Conservation (phyloP, 1,139 yeast species). For the Saccharomycopsis hybrid region DNA sequence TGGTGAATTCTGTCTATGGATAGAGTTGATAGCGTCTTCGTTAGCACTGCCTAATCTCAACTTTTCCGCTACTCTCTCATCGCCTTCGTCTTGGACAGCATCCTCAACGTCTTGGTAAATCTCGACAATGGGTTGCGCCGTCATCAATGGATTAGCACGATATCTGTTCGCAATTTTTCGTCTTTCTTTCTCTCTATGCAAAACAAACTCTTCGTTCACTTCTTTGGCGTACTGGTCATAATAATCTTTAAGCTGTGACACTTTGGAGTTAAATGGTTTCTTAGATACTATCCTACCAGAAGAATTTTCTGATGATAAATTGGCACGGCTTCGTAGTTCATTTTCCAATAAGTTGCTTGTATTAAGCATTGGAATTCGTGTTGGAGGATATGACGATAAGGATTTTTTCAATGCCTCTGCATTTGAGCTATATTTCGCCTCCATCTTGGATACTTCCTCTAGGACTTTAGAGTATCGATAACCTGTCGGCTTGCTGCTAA, state of each 20-base stretch:
- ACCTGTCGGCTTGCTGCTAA: background rate
- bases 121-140: conserved; percentile 84
- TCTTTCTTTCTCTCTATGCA: conserved; percentile 78
- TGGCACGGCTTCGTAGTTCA: conserved; percentile 15
- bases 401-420: background rate
- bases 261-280: conserved; percentile 32
- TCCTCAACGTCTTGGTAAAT: conserved; percentile 85
- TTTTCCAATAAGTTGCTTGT: conserved; percentile 18
- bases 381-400: background rate
- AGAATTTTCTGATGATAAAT: background rate
- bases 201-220: conserved; percentile 76
- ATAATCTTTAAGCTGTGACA: conserved; percentile 57
- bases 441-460: conserved; percentile 20
- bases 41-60: too few relatives aligned
- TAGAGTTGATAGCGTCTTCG: too few relatives aligned
- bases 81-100: conserved; percentile 49
- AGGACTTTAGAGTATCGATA: conserved; percentile 16
- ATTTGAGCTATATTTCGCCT: conserved; percentile 9
- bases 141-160: conserved; percentile 68
- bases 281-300: background rate
- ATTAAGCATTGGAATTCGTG: conserved; percentile 8
- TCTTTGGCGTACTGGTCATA: conserved; percentile 78
- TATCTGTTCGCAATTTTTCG: conserved; percentile 57
- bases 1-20: too few relatives aligned
- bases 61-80: background rate